These are phyloP conservation scores for Hirschioporus abietinus DNA, from an alignment of 768 basidiomycete genomes.

Conservation along the genomic window DNA sequence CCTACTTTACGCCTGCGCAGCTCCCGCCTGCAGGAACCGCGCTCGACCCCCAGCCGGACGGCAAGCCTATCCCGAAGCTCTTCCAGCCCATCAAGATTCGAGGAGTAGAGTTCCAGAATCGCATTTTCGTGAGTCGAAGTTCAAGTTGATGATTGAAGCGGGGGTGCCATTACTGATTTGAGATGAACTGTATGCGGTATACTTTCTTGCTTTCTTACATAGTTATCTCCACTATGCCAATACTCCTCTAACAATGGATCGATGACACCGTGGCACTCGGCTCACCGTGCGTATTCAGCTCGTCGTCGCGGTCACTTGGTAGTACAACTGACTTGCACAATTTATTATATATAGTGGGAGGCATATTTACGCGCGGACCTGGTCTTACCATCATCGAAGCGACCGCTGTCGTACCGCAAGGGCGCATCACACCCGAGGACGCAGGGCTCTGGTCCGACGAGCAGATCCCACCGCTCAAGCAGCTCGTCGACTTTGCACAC, in stretches of 20 bases:
- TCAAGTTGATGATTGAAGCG: slow-evolving; percentile 30
- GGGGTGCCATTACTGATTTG: slow-evolving; percentile 12
- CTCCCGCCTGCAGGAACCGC: slow-evolving; percentile 40
- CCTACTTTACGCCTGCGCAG: slow-evolving; percentile 46
- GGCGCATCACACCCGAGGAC: slow-evolving; percentile 65
- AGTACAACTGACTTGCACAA: background rate
- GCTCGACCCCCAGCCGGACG: slow-evolving; percentile 33
- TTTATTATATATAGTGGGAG: slow-evolving; percentile 36
- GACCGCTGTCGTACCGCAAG: slow-evolving; percentile 53
- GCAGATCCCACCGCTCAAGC: slow-evolving; percentile 40
- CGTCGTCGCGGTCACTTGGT: background rate
- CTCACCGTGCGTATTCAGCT: slow-evolving; percentile 30
- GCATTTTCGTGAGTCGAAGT: slow-evolving; percentile 43
- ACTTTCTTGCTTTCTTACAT: no score
- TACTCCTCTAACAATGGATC: slow-evolving; percentile 49
- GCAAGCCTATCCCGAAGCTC: slow-evolving; percentile 34
- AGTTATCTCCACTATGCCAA: background rate
- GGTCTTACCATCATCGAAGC: slow-evolving; percentile 63
- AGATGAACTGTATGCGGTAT: background rate
- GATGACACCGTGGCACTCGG: slow-evolving; percentile 51
- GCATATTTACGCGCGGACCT: slow-evolving; percentile 47
- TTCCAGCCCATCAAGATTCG: slow-evolving; percentile 55
- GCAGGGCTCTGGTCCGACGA: slow-evolving; percentile 58
- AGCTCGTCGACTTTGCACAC: slow-evolving; percentile 67
- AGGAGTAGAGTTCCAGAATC: slow-evolving; percentile 47